Conservation (phyloP, 345 rosid species). For the Luvunga scandens region DNA sequence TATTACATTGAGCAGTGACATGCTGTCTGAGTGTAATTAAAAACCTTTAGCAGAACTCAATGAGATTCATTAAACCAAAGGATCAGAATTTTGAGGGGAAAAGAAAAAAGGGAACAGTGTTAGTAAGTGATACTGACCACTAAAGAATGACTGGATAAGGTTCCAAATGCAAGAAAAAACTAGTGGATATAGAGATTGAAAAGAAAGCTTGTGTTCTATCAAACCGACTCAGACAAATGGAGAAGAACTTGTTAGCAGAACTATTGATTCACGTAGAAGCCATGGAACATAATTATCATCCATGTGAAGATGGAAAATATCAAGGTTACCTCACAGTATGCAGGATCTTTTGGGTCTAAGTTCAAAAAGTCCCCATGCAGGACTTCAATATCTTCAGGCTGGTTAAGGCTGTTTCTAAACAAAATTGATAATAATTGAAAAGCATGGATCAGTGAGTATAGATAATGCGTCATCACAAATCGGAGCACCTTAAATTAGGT, state of each 20-base stretch:
- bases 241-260: not conserved
- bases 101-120: not conserved
- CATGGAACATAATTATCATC: not conserved
- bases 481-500: not conserved
- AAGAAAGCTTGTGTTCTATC: not conserved
- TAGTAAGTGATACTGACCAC: not conserved
- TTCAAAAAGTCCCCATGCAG: slow-evolving; percentile 67
- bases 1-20: not conserved
- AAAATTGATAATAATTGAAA: slow-evolving; percentile 7
- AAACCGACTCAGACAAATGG: not conserved
- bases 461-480: slow-evolving; percentile 3
- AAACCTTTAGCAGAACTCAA: not conserved
- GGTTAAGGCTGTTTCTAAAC: slow-evolving; percentile 31
- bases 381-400: slow-evolving; percentile 52
- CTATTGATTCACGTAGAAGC: not conserved
- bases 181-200: not conserved
- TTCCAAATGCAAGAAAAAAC: not conserved
- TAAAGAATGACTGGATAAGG: not conserved
- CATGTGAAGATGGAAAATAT: not conserved
- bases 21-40: not conserved
- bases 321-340: slow-evolving; percentile 52
- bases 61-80: not conserved
- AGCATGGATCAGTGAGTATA: not conserved
- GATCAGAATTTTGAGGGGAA: not conserved
- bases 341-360: slow-evolving; percentile 55